These are phyloP conservation scores for Cordyceps cicadae DNA, from an alignment of 2,329 filamentous ascomycete species.

Conservation along the genomic window DNA sequence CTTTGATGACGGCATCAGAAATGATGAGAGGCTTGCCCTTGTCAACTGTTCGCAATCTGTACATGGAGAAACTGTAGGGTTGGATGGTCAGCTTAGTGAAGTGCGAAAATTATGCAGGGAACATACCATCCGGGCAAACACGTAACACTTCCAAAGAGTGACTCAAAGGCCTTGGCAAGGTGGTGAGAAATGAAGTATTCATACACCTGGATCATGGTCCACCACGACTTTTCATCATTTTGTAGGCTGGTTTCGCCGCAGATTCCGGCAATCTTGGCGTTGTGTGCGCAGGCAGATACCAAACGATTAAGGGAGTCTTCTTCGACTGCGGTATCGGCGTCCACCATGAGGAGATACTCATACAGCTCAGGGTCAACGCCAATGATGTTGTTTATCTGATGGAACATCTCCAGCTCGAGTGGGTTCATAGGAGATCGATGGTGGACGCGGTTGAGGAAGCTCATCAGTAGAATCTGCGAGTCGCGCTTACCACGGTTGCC, in stretches of 20 bases:
- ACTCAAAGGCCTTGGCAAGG: slow-evolving; percentile 93
- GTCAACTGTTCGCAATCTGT: slow-evolving; percentile 86
- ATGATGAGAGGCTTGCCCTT: slow-evolving; percentile 93
- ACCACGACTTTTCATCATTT: slow-evolving; percentile 92
- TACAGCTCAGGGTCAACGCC: slow-evolving; percentile 96
- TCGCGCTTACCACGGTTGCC: slow-evolving; percentile 98
- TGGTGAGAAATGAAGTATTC: slow-evolving; percentile 99
- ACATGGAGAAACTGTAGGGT: slow-evolving; percentile 79
- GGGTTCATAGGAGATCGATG: slow-evolving; percentile 91
- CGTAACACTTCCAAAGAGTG: slow-evolving; percentile 92
- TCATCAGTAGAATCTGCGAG: slow-evolving; percentile 91
- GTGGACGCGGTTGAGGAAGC: slow-evolving; percentile 96
- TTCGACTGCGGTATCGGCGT: slow-evolving; percentile 89
- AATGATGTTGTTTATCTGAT: slow-evolving; percentile 98
- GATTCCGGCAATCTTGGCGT: slow-evolving; percentile 93
- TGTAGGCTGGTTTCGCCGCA: slow-evolving; percentile 95
- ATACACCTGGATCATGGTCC: slow-evolving; percentile 99
- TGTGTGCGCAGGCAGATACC: slow-evolving; percentile 85
- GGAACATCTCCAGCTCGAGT: slow-evolving; percentile 94
- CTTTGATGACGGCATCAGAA: slow-evolving; percentile 74
- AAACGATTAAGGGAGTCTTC: slow-evolving; percentile 90
- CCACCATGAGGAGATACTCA: slow-evolving; percentile 94
- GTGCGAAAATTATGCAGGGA: background rate
- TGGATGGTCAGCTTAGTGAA: slow-evolving; percentile 35
- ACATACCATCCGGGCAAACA: slow-evolving; percentile 98